A percentile compares a stretch with the other conserved stretches of the same genome.
phyloP scores from a whole-genome alignment of 2,329 filamentous ascomycete species.

The Cryphonectria radicalis region DNA sequence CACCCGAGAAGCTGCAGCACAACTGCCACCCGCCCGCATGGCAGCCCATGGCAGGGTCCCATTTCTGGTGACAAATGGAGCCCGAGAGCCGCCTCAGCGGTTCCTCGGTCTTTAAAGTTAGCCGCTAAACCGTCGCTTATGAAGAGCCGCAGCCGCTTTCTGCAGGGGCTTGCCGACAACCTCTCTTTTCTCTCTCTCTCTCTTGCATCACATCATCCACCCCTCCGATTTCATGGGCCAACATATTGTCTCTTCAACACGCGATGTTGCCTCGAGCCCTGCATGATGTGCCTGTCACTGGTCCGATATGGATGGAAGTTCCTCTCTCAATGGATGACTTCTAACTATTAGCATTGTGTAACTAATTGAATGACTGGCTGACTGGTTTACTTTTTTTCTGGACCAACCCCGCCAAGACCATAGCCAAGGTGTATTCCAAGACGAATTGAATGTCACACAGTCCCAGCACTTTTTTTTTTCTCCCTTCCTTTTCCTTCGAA shows the following conservation, averaged over 20 bases:
- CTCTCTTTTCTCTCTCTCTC: neutral
- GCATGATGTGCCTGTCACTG: neutral
- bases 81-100: conserved; percentile 26
- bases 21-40: neutral
- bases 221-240: neutral
- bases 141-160: conserved; percentile 17
- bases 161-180: conserved; percentile 14
- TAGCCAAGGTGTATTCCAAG: conserved; percentile 8
- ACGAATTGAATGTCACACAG: neutral
- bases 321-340: neutral
- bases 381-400: neutral
- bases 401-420: neutral
- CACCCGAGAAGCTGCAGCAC: neutral
- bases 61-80: conserved; percentile 19
- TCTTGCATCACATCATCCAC: neutral
- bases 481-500: neutral
- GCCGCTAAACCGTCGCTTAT: conserved; percentile 16
- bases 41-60: conserved; percentile 14
- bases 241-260: neutral
- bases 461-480: neutral
- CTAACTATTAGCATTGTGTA: neutral
- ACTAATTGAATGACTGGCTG: neutral
- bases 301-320: neutral
- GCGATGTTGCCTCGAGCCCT: neutral
- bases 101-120: conserved; percentile 13